These are phyloP conservation scores for Clonostachys byssicola DNA, from an alignment of 2,329 filamentous ascomycete species.

Conservation along the genomic window DNA sequence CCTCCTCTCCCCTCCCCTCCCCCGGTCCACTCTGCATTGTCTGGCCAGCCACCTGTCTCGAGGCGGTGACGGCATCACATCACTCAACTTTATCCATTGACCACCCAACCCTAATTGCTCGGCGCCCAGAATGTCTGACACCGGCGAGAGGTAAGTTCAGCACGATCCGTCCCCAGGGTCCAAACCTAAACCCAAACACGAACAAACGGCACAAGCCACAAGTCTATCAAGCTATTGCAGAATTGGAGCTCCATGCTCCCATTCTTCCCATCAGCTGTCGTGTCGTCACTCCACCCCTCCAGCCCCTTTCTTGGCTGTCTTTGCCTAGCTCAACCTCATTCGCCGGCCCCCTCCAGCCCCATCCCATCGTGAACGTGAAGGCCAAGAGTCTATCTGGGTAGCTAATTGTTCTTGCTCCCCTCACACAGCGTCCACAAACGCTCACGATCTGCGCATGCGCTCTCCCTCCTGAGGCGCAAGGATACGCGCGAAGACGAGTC, in stretches of 20 bases:
- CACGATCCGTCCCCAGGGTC: too few species aligned
- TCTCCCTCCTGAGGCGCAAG: slow-evolving; percentile 51
- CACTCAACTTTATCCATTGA: too few species aligned
- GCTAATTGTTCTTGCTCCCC: neutral
- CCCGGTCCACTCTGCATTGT: neutral
- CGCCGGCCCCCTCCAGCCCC: too few species aligned
- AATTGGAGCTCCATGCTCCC: slow-evolving; percentile 3
- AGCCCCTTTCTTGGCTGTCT: neutral
- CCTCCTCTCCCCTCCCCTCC: neutral
- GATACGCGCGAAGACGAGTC: slow-evolving; percentile 52
- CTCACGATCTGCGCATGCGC: slow-evolving; percentile 46
- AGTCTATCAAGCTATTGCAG: neutral
- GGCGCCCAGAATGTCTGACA: slow-evolving; percentile 22
- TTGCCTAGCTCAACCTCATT: neutral
- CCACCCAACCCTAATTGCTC: neutral
- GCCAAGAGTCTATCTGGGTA: too few species aligned
- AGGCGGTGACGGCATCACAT: too few species aligned
- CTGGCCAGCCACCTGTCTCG: neutral
- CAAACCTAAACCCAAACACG: too few species aligned
- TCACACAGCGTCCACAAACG: slow-evolving; percentile 39
- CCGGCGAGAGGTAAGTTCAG: slow-evolving; percentile 24
- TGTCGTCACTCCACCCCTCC: slow-evolving; percentile 1
- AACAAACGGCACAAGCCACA: too few species aligned
- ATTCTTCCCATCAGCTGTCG: slow-evolving; percentile 1
- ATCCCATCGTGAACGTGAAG: too few species aligned